Conservation (phyloP, 2,329 filamentous ascomycete genomes). For the Xylaria arbuscula region DNA sequence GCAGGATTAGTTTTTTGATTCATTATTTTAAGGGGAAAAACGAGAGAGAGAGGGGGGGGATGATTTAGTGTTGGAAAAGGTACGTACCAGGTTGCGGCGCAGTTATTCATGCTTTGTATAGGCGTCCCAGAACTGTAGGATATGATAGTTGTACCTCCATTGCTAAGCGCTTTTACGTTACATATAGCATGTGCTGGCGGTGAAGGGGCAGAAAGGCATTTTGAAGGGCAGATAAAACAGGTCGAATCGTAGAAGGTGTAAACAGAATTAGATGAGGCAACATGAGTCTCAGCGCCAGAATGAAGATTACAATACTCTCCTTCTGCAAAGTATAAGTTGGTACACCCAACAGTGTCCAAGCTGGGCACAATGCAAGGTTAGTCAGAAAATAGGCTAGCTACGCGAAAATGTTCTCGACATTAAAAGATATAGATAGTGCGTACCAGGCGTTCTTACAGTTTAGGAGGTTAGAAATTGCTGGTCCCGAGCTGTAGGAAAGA, state of each 20-base stretch:
- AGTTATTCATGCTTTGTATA: neutral
- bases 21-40: too few species aligned
- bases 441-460: neutral
- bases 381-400: neutral
- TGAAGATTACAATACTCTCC: neutral
- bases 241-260: neutral
- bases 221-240: neutral
- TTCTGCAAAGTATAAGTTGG: neutral
- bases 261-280: neutral
- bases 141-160: neutral
- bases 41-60: too few species aligned
- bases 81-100: neutral
- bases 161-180: neutral
- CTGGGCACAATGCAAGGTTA: neutral
- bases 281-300: neutral
- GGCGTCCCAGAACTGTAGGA: neutral
- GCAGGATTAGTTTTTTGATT: neutral
- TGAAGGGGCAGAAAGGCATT: neutral
- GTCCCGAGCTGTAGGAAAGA: constrained; percentile 4
- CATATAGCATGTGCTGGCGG: neutral
- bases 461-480: neutral
- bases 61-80: too few species aligned
- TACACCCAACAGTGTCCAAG: neutral
- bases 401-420: neutral
- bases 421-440: neutral